A percentile compares a stretch with the other conserved stretches of the same genome.
Conservation (phyloP, 306 rosid species). For the Quercus alba region DNA sequence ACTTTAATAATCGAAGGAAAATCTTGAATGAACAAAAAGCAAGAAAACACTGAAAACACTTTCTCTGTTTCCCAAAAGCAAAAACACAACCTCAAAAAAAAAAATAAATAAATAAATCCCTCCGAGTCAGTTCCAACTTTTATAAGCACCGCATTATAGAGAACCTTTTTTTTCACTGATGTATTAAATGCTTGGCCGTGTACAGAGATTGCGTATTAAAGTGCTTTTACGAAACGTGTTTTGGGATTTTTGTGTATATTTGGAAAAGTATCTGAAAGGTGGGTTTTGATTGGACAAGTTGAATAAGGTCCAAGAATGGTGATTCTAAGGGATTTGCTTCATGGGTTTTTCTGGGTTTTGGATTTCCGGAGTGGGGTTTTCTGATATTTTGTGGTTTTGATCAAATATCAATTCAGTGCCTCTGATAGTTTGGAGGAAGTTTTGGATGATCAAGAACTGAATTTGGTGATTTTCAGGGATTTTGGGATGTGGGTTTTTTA, state of each 20-base stretch:
- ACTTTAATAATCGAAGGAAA: no score
- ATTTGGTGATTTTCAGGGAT: neutral
- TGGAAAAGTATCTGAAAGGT: neutral
- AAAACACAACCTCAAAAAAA: no score
- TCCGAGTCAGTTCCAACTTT: neutral
- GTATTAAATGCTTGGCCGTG: neutral
- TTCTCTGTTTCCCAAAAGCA: no score
- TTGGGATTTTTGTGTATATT: neutral
- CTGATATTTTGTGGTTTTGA: neutral
- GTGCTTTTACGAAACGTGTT: neutral
- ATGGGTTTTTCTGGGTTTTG: neutral
- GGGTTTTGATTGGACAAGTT: neutral
- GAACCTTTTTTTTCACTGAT: no score
- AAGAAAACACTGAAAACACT: no score
- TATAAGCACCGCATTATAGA: neutral
- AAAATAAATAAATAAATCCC: neutral
- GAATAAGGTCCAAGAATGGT: neutral
- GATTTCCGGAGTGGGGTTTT: neutral
- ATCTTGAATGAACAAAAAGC: no score
- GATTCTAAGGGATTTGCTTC: neutral
- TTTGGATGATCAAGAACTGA: no score
- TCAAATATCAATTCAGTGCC: no score
- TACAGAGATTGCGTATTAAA: neutral
- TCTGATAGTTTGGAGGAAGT: no score
- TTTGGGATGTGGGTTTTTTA: neutral